These are phyloP conservation scores for Thelonectria olida DNA, from an alignment of 2,329 filamentous ascomycete genomes.

Conservation along the genomic window DNA sequence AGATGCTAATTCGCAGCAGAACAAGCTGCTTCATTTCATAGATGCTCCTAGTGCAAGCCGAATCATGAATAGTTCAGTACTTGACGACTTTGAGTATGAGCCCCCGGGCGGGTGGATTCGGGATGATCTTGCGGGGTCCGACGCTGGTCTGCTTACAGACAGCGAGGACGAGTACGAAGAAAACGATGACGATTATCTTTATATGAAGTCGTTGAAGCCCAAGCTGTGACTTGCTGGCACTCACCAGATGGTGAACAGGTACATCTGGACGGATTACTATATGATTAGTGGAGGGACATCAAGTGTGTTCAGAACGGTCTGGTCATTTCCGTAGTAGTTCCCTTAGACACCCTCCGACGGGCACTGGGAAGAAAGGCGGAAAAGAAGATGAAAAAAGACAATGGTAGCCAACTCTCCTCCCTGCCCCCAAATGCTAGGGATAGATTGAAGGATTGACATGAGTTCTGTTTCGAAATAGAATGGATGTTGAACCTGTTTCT, in stretches of 20 bases:
- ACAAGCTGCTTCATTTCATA: neutral
- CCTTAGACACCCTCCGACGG: no score
- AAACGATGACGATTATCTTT: neutral
- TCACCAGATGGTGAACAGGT: neutral
- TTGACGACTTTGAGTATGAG: neutral
- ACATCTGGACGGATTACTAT: no score
- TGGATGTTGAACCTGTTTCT: neutral
- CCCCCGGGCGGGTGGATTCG: neutral
- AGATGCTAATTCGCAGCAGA: neutral
- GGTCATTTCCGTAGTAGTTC: no score
- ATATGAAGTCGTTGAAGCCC: no score
- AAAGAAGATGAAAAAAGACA: neutral
- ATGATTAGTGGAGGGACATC: neutral
- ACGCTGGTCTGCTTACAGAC: no score
- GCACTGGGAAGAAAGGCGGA: neutral
- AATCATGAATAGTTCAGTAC: neutral
- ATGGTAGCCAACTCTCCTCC: neutral
- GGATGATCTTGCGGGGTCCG: no score
- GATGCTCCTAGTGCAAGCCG: neutral
- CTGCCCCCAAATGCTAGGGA: neutral
- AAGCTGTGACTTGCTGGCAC: neutral
- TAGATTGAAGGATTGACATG: neutral
- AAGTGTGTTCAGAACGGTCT: neutral
- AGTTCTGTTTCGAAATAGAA: neutral
- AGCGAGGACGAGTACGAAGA: neutral